These are phyloP conservation scores for Coelastrella sp. DNA, from an alignment of 139 green algal genomes.

Conservation along the genomic window DNA sequence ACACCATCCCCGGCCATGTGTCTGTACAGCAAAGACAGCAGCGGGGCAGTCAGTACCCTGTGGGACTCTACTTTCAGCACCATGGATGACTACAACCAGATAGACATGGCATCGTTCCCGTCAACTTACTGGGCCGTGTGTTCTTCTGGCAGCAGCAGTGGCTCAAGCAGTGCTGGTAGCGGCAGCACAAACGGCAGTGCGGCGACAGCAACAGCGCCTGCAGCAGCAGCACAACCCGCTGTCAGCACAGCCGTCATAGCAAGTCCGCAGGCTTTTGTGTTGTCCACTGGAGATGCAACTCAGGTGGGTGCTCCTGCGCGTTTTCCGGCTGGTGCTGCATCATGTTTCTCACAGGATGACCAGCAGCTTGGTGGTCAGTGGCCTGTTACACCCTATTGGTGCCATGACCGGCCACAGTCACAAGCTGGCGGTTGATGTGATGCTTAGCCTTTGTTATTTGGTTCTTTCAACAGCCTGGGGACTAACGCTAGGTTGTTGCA, in stretches of 20 bases:
- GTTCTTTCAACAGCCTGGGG: no score
- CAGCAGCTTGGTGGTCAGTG: background rate
- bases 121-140: background rate
- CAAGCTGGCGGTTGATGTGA: no score
- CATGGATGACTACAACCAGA: background rate
- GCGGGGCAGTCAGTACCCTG: background rate
- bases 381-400: no score
- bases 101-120: background rate
- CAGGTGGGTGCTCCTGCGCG: background rate
- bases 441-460: no score
- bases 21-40: background rate
- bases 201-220: background rate
- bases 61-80: background rate
- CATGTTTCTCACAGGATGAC: background rate
- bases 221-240: background rate
- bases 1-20: background rate
- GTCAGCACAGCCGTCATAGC: conserved; percentile 16
- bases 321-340: background rate
- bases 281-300: background rate
- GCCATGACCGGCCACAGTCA: no score
- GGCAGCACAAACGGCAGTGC: background rate
- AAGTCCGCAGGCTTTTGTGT: background rate
- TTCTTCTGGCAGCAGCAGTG: background rate
- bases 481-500: no score
- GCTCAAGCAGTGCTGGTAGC: background rate